phyloP scores from a whole-genome alignment of 2,329 filamentous ascomycete genomes.

The Moelleriella libera region DNA sequence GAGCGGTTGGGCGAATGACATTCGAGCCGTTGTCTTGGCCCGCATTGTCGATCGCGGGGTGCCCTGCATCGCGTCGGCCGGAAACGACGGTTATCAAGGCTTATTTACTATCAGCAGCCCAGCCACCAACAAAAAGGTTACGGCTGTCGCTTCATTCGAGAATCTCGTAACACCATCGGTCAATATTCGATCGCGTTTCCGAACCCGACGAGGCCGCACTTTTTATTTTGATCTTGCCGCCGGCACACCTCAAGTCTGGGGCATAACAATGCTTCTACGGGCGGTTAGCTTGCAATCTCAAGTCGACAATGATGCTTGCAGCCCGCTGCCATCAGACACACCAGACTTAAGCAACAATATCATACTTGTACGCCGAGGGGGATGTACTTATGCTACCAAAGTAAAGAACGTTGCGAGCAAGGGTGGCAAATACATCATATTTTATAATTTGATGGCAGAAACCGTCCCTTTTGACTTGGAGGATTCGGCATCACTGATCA shows the following conservation, averaged over 20 bases:
- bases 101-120: constrained; percentile 3
- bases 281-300: constrained; percentile 26
- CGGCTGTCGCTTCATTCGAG: constrained; percentile 6
- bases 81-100: constrained; percentile 13
- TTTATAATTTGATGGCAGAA: constrained; percentile 38
- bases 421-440: constrained; percentile 45
- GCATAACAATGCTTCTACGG: constrained; percentile 26
- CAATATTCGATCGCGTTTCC: not conserved
- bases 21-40: constrained; percentile 28
- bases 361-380: constrained; percentile 39
- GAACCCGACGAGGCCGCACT: not conserved
- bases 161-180: constrained; percentile 10
- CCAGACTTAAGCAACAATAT: constrained; percentile 37
- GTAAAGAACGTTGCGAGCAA: constrained; percentile 11
- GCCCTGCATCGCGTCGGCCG: constrained; percentile 5
- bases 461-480: constrained; percentile 6
- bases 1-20: constrained; percentile 31
- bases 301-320: constrained; percentile 31
- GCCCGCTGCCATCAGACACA: constrained; percentile 30
- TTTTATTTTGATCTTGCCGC: constrained; percentile 21
- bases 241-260: constrained; percentile 23
- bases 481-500: constrained; percentile 15
- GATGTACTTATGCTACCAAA: constrained; percentile 20
- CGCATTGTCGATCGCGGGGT: constrained; percentile 23
- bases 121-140: constrained; percentile 3